These are phyloP conservation scores for Biscutella laevigata DNA, from an alignment of 441 rosid genomes.

Conservation along the genomic window DNA sequence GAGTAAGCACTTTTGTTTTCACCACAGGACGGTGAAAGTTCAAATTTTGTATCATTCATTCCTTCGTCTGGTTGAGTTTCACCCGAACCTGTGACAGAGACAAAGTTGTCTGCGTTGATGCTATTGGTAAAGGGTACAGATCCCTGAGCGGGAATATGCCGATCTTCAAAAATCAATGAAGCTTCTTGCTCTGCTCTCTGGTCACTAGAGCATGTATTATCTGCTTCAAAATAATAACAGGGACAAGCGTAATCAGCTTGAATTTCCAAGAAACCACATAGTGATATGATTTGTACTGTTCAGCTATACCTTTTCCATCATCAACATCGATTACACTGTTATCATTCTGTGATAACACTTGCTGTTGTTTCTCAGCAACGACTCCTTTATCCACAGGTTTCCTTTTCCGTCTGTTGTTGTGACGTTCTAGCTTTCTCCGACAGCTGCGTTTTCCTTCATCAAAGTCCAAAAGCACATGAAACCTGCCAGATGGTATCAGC, in stretches of 20 bases:
- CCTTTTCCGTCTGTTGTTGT: slow-evolving; percentile 69
- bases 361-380: slow-evolving; percentile 31
- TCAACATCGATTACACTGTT: slow-evolving; percentile 44
- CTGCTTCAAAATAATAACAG: slow-evolving; percentile 26
- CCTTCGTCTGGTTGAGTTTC: slow-evolving; percentile 43
- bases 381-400: slow-evolving; percentile 45
- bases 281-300: not conserved
- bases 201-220: slow-evolving; percentile 35
- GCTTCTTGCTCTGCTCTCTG: slow-evolving; percentile 53
- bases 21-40: slow-evolving; percentile 48
- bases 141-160: slow-evolving; percentile 31
- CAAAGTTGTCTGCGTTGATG: slow-evolving; percentile 49
- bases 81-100: slow-evolving; percentile 42
- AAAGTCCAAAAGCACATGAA: slow-evolving; percentile 70
- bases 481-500: slow-evolving; percentile 42
- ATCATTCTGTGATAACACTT: slow-evolving; percentile 31
- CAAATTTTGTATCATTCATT: slow-evolving; percentile 47
- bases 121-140: slow-evolving; percentile 45
- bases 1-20: slow-evolving; percentile 66
- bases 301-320: slow-evolving; percentile 46
- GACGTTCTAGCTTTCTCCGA: slow-evolving; percentile 83
- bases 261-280: slow-evolving; percentile 4
- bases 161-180: slow-evolving; percentile 51
- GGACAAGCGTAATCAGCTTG: not conserved
- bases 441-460: slow-evolving; percentile 91